Evolutionary conservation across 2,329 filamentous ascomycete genomes (phyloP).

Genomic region (Aspergillus sp.): DNA sequence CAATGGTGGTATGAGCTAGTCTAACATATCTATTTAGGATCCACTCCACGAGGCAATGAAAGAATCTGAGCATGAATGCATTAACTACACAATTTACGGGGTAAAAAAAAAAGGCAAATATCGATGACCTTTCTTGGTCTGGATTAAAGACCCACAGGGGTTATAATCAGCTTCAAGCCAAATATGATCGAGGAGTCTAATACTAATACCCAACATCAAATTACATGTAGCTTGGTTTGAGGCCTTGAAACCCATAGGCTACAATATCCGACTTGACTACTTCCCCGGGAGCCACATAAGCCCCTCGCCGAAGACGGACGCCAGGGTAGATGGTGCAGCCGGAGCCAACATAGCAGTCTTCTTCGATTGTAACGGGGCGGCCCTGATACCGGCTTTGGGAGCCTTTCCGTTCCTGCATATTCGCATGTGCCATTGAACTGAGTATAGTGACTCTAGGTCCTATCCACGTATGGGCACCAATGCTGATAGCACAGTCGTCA

Average conservation of each 20-base stretch:
- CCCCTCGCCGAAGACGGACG: constrained; percentile 36
- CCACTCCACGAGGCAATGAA: no score
- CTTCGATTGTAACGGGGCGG: constrained; percentile 69
- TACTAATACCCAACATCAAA: not conserved
- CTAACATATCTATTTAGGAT: no score
- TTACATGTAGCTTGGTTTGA: constrained; percentile 39
- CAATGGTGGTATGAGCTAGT: no score
- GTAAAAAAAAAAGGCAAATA: no score
- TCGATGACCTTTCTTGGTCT: no score
- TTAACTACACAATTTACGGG: no score
- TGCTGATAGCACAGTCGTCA: constrained; percentile 77
- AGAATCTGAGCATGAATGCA: no score
- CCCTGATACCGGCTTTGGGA: constrained; percentile 68
- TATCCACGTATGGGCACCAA: constrained; percentile 66
- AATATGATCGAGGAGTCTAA: not conserved
- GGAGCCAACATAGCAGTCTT: constrained; percentile 63
- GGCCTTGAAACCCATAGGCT: constrained; percentile 37
- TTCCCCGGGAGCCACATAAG: constrained; percentile 42
- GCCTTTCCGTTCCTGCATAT: constrained; percentile 69
- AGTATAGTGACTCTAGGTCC: constrained; percentile 85
- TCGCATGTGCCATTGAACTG: constrained; percentile 67
- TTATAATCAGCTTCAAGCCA: no score
- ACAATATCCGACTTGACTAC: constrained; percentile 40
- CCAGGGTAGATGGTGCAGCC: constrained; percentile 54
- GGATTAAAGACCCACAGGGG: no score